Evolutionary conservation across 306 rosid species (phyloP), one percentile per base, ranked within the genome.

Genomic region (Phaseolus lunatus): DNA sequence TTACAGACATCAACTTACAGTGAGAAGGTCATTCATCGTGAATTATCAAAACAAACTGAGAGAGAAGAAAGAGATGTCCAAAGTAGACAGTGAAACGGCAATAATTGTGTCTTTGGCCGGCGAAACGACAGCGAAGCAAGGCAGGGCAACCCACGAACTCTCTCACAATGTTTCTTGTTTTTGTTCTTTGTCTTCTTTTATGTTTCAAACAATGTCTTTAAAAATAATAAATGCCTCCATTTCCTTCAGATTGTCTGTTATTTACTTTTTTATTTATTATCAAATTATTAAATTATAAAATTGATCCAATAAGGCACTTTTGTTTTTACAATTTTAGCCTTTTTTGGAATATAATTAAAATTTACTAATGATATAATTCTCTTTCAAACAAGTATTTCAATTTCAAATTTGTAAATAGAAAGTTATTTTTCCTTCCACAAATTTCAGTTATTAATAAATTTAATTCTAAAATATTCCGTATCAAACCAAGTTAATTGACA

Each of bases 21-120:
- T 65, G 49, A 95, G 97, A 50, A 92, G 89, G 80, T 95, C 96
- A 89, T 95, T 95, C 98, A 95, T 95, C 57, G 79, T 79, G 92
- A 43, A 76, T 39, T 61, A 83, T 49, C 53, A 76, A 76, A 78
- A 52, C 39, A 70, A 50, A 47, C 9, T 2, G 26, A 53, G 68
- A 57, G 61, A 74, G 71, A 49, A 23, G 78, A 52, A 37, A 31
- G 33, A 49, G 62, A 71, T 80, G 62, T 80, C 52, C 61, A 66
- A 74, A 72, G 67, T 54, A 52, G 69, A 83, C 16, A 66, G 22
- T 47, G 3, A 79, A 73, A 84, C 65, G 78, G 75, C 45, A 79
- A 80, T 16, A 53, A 68, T 37, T 62, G 59, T 77, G 12, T 67
- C 80, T 58, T 65, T 75, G 82, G 88, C 86, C 90, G 91, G 86